Evolutionary conservation across 495 filamentous ascomycete species (phyloP).

Genomic region (Parachaetomium inaequale): DNA sequence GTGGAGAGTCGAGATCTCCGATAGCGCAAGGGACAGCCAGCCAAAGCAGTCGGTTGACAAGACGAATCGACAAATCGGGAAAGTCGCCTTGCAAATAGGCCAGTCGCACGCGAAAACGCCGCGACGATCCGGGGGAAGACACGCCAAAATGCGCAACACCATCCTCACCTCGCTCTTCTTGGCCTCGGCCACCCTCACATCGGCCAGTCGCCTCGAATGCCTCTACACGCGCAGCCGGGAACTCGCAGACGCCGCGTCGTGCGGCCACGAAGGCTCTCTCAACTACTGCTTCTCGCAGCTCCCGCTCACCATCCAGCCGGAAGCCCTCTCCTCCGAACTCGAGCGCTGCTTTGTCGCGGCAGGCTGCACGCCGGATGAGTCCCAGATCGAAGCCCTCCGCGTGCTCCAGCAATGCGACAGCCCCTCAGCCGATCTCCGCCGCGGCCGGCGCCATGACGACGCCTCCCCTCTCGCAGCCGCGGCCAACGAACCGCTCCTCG

Average conservation of each 20-base stretch:
- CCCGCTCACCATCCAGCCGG: slow-evolving; percentile 9
- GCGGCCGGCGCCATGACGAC: slow-evolving; percentile 12
- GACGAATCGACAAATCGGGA: background rate
- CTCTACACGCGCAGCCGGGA: slow-evolving; percentile 30
- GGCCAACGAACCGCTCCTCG: slow-evolving; percentile 24
- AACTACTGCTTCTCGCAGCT: slow-evolving; percentile 37
- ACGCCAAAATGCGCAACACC: slow-evolving; percentile 17
- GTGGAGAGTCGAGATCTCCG: background rate
- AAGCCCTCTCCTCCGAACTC: slow-evolving; percentile 26
- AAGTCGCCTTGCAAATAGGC: background rate
- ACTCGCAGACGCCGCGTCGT: slow-evolving; percentile 34
- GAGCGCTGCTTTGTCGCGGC: slow-evolving; percentile 39
- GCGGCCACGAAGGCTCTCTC: slow-evolving; percentile 37
- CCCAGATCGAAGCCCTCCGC: slow-evolving; percentile 34
- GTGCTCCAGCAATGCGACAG: slow-evolving; percentile 33
- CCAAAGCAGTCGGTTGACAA: background rate
- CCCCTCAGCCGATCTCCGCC: slow-evolving; percentile 31
- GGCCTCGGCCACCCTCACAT: slow-evolving; percentile 15
- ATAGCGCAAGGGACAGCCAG: background rate
- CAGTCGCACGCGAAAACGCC: background rate
- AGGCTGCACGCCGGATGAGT: slow-evolving; percentile 39
- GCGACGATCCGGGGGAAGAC: background rate
- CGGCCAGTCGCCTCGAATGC: slow-evolving; percentile 30
- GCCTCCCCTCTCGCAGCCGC: slow-evolving; percentile 12
- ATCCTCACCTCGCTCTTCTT: slow-evolving; percentile 20